A percentile compares a stretch with the other conserved stretches of the same genome.
These are phyloP conservation scores for Fusarium coffeatum DNA, from an alignment of 2,329 filamentous ascomycete genomes.

Conservation along the genomic window DNA sequence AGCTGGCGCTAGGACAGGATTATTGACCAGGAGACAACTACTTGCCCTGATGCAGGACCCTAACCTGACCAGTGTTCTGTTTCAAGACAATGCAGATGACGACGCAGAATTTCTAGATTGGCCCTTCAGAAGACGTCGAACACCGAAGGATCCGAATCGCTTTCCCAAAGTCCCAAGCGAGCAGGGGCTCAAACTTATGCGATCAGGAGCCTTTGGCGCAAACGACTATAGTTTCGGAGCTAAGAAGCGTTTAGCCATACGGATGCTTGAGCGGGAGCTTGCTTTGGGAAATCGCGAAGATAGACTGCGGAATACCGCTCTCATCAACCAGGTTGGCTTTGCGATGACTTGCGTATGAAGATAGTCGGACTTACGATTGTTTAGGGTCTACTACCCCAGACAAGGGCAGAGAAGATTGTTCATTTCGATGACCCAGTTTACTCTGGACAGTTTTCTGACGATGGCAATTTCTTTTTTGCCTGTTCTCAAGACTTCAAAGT, in stretches of 20 bases:
- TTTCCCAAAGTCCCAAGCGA: slow-evolving; percentile 90
- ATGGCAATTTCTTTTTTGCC: slow-evolving; percentile 96
- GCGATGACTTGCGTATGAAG: background rate
- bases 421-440: slow-evolving; percentile 90
- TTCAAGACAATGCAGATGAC: slow-evolving; percentile 54
- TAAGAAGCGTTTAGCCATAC: slow-evolving; percentile 72
- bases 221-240: slow-evolving; percentile 66
- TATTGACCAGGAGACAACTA: slow-evolving; percentile 54
- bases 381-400: slow-evolving; percentile 80
- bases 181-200: slow-evolving; percentile 81
- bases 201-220: slow-evolving; percentile 81
- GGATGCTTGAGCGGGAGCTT: slow-evolving; percentile 84
- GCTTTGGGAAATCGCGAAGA: slow-evolving; percentile 73
- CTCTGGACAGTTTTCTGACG: slow-evolving; percentile 95
- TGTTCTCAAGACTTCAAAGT: slow-evolving; percentile 94
- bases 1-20: slow-evolving; percentile 46
- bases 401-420: slow-evolving; percentile 84
- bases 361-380: slow-evolving; percentile 14
- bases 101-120: slow-evolving; percentile 53
- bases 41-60: slow-evolving; percentile 55
- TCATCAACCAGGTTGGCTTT: slow-evolving; percentile 73
- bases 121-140: slow-evolving; percentile 57
- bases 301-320: slow-evolving; percentile 68
- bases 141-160: slow-evolving; percentile 62
- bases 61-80: slow-evolving; percentile 52